Conservation (phyloP, 108 stramenopile genomes). For the Aurantiochytrium sp. region DNA sequence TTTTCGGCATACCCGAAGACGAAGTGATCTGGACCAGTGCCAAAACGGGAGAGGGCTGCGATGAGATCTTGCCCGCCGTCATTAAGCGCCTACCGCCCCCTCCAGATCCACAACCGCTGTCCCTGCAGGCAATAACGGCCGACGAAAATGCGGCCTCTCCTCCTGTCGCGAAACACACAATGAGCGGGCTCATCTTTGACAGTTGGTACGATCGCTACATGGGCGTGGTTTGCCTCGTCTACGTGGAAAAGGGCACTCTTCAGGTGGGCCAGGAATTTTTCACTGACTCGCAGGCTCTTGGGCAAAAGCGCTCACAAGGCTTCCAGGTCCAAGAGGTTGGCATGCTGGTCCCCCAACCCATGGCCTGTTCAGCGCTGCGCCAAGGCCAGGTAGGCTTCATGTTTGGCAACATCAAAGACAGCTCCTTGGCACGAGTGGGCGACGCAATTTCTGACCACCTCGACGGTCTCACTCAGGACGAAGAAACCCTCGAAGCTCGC, state of each 20-base stretch:
- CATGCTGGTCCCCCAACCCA: slow-evolving; percentile 64
- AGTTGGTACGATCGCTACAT: slow-evolving; percentile 83
- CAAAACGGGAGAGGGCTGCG: slow-evolving; percentile 22
- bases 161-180: slow-evolving; percentile 18
- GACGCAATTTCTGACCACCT: slow-evolving; percentile 66
- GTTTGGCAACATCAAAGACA: slow-evolving; percentile 74
- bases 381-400: slow-evolving; percentile 91
- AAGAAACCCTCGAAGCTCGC: not conserved
- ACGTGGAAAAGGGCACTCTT: slow-evolving; percentile 82
- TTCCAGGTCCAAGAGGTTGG: slow-evolving; percentile 82
- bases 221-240: slow-evolving; percentile 89
- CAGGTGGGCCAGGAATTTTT: slow-evolving; percentile 29
- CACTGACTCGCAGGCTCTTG: not conserved
- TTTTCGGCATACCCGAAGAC: slow-evolving; percentile 60
- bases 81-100: not conserved
- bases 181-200: slow-evolving; percentile 87
- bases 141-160: not conserved
- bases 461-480: slow-evolving; percentile 12
- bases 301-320: slow-evolving; percentile 51
- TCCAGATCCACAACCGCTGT: not conserved
- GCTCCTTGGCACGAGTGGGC: slow-evolving; percentile 79
- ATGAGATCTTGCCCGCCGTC: slow-evolving; percentile 4
- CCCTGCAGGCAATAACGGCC: not conserved
- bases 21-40: slow-evolving; percentile 6
- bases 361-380: slow-evolving; percentile 52